These are phyloP conservation scores for Monascus ruber DNA, from an alignment of 2,329 filamentous ascomycete genomes.

Conservation along the genomic window DNA sequence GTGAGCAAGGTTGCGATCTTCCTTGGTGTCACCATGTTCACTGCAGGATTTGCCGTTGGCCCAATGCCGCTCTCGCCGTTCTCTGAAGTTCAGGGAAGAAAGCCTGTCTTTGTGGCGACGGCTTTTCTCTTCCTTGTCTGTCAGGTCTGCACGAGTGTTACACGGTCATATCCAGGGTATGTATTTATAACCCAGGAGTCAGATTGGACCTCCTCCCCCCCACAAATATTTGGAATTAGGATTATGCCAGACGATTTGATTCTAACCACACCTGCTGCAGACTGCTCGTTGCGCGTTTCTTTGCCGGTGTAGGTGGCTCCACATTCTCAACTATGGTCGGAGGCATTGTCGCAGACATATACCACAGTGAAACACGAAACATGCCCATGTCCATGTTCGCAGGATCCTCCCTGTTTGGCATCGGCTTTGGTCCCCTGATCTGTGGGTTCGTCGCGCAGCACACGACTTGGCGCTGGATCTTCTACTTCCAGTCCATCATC, in stretches of 20 bases:
- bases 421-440: conserved; percentile 65
- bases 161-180: conserved; percentile 16
- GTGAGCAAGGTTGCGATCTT: conserved; percentile 55
- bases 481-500: conserved; percentile 71
- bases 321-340: conserved; percentile 82
- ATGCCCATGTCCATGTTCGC: conserved; percentile 84
- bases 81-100: conserved; percentile 76
- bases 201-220: neutral
- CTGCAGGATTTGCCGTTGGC: conserved; percentile 64
- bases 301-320: conserved; percentile 63
- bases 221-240: neutral
- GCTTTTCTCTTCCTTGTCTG: conserved; percentile 56
- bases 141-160: conserved; percentile 16
- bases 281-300: conserved; percentile 64
- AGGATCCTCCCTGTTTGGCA: conserved; percentile 66
- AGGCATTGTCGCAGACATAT: conserved; percentile 82
- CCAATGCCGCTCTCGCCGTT: conserved; percentile 85
- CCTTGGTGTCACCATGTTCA: conserved; percentile 71
- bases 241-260: conserved; percentile 40
- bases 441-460: conserved; percentile 57
- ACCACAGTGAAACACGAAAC: conserved; percentile 65
- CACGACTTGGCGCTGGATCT: conserved; percentile 72
- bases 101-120: conserved; percentile 66
- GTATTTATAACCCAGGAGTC: neutral
- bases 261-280: conserved; percentile 58